phyloP scores from a whole-genome alignment of 306 rosid species.

The Malus orientalis region DNA sequence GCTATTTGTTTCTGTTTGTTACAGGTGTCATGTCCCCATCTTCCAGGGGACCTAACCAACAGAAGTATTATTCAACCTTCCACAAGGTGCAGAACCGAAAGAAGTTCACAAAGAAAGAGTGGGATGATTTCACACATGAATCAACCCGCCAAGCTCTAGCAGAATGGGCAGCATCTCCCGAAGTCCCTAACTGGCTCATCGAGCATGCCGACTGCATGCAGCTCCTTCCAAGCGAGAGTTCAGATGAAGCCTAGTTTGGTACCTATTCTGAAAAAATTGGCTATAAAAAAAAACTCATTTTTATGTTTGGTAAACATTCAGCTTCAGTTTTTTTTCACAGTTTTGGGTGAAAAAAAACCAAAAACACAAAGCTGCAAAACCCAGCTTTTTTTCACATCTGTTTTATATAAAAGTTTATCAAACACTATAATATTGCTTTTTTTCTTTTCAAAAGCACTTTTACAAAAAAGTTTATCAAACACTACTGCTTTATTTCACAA shows the following conservation, averaged over 20 bases:
- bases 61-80: slow-evolving; percentile 60
- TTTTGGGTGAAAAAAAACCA: no score
- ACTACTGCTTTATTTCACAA: no score
- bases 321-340: no score
- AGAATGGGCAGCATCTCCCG: slow-evolving; percentile 73
- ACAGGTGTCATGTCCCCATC: slow-evolving; percentile 48
- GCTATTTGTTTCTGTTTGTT: neutral
- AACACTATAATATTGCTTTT: no score
- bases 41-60: slow-evolving; percentile 18
- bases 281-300: no score
- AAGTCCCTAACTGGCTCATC: slow-evolving; percentile 65
- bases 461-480: no score
- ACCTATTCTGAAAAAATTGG: no score
- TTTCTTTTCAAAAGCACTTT: no score
- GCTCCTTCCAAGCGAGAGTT: slow-evolving; percentile 55
- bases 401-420: no score
- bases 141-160: slow-evolving; percentile 69
- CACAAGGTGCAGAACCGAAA: slow-evolving; percentile 51
- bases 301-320: no score
- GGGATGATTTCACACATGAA: slow-evolving; percentile 69
- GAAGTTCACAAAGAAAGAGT: slow-evolving; percentile 64
- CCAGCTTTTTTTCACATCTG: no score
- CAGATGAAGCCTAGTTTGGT: slow-evolving; percentile 28
- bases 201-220: slow-evolving; percentile 64
- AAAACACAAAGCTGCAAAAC: no score